Conservation (phyloP, 108 stramenopile genomes). For the Nitzschia sp. region DNA sequence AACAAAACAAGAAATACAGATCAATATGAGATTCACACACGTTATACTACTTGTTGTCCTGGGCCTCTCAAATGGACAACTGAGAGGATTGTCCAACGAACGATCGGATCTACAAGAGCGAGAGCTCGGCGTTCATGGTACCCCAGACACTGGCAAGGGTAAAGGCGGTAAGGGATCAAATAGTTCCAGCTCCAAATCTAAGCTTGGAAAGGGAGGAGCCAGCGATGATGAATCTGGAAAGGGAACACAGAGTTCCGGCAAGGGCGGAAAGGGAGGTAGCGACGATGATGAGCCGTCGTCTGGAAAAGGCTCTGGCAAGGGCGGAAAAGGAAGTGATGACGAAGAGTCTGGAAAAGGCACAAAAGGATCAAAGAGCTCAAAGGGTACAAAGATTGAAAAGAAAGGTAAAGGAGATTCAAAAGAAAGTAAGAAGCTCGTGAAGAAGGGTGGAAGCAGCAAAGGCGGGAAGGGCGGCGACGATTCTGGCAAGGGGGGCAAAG, state of each 20-base stretch:
- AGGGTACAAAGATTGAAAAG: not conserved
- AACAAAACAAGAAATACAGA: too few species aligned
- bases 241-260: too few species aligned
- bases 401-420: not conserved
- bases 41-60: not conserved
- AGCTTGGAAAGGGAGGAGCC: not conserved
- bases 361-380: not conserved
- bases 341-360: not conserved
- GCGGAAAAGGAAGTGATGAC: not conserved
- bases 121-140: too few species aligned
- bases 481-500: not conserved
- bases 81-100: too few species aligned
- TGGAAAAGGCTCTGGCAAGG: not conserved
- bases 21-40: not conserved
- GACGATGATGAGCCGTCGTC: not conserved
- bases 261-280: too few species aligned
- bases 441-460: constrained; percentile 1
- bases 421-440: constrained; percentile 4
- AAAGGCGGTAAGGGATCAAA: not conserved
- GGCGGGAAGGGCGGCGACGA: not conserved
- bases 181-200: not conserved
- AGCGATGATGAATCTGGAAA: not conserved
- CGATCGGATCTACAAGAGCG: too few species aligned
- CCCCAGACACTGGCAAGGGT: not conserved
- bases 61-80: not conserved